Evolutionary conservation across 441 rosid genomes (phyloP).

Genomic region (Jatropha multifida): DNA sequence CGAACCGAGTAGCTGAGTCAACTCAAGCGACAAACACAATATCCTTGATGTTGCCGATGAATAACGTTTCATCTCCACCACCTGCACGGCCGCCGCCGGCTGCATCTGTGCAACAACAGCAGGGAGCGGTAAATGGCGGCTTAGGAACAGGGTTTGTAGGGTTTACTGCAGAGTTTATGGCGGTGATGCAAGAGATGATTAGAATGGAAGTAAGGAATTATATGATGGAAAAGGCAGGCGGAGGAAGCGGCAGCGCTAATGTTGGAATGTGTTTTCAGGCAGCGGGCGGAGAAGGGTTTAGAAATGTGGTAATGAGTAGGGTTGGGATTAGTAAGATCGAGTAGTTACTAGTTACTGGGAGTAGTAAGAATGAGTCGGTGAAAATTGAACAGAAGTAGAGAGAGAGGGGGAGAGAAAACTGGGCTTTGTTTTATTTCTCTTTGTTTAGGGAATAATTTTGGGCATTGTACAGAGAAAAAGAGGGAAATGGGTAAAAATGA

Average conservation of each 20-base stretch:
- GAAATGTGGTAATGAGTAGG: slow-evolving; percentile 48
- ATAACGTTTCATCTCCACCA: neutral
- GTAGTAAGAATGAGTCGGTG: neutral
- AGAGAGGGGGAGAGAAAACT: slow-evolving; percentile 11
- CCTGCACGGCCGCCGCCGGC: neutral
- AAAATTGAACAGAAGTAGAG: slow-evolving; percentile 9
- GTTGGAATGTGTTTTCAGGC: slow-evolving; percentile 44
- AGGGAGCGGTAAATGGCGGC: slow-evolving; percentile 5
- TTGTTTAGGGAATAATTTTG: slow-evolving; percentile 54
- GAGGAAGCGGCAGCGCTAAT: slow-evolving; percentile 27
- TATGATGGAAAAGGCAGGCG: slow-evolving; percentile 50
- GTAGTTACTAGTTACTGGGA: slow-evolving; percentile 17
- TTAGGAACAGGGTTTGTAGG: slow-evolving; percentile 23
- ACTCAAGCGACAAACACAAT: slow-evolving; percentile 21
- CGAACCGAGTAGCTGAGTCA: slow-evolving; percentile 35
- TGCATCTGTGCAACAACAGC: neutral
- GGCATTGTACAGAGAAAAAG: slow-evolving; percentile 59
- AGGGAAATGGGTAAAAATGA: slow-evolving; percentile 3
- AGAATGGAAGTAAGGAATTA: slow-evolving; percentile 66
- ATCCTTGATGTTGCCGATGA: slow-evolving; percentile 8
- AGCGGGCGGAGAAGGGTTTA: slow-evolving; percentile 47
- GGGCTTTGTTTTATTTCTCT: slow-evolving; percentile 25
- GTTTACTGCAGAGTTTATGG: slow-evolving; percentile 56
- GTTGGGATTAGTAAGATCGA: slow-evolving; percentile 58
- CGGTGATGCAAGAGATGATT: slow-evolving; percentile 79